Evolutionary conservation across 1,284 basidiomycete species (phyloP).

Genomic region (Cutaneotrichosporon mucoides): DNA sequence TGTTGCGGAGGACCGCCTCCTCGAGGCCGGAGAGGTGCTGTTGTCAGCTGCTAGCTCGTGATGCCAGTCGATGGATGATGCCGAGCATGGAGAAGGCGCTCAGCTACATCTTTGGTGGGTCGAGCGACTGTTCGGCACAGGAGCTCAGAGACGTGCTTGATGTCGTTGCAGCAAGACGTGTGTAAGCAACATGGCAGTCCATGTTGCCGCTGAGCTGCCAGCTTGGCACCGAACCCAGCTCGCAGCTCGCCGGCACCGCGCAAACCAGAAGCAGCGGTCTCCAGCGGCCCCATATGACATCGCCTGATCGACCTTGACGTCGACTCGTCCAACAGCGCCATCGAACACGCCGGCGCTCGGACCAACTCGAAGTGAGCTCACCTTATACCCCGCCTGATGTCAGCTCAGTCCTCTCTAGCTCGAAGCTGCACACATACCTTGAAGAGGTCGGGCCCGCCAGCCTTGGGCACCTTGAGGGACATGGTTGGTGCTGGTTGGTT

Average conservation of each 20-base stretch:
- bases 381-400: constrained; percentile 18
- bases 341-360: not conserved
- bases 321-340: not conserved
- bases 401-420: not conserved
- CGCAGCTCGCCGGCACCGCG: too few species aligned
- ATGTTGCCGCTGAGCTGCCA: too few species aligned
- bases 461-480: constrained; percentile 65
- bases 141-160: too few species aligned
- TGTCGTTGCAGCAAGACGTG: too few species aligned
- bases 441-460: constrained; percentile 76
- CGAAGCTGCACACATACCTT: constrained; percentile 57
- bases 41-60: not conserved
- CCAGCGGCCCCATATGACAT: too few species aligned
- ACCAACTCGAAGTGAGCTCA: not conserved
- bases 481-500: constrained; percentile 6
- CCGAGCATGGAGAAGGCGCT: too few species aligned
- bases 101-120: too few species aligned
- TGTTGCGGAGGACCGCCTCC: constrained; percentile 90
- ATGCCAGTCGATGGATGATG: too few species aligned
- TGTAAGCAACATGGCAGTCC: too few species aligned
- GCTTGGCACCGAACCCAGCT: too few species aligned
- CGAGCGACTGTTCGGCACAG: too few species aligned
- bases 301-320: not conserved
- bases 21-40: constrained; percentile 86
- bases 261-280: too few species aligned